These are phyloP conservation scores for Leccinum longicurvipes DNA, from an alignment of 768 basidiomycete genomes.

Conservation along the genomic window DNA sequence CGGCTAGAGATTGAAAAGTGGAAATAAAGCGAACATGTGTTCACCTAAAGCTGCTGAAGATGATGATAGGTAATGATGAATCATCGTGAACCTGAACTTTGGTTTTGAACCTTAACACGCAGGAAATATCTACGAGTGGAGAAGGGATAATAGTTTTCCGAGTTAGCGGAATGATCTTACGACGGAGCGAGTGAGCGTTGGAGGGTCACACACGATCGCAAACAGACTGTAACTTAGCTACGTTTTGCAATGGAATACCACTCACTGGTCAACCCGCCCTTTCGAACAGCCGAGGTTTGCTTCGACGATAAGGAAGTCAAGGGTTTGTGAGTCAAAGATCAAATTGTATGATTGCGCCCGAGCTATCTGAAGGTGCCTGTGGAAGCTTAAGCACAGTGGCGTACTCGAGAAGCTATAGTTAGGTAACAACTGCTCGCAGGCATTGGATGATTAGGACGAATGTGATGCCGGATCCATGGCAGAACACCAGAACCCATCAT, in stretches of 20 bases:
- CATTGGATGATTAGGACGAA: no score
- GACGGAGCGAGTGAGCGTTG: neutral
- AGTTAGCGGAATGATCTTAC: neutral
- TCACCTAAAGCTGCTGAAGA: slow-evolving; percentile 12
- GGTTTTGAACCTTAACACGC: neutral
- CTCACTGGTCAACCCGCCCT: no score
- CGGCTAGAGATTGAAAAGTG: slow-evolving; percentile 8
- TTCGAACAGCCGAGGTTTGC: neutral
- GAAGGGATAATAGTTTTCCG: neutral
- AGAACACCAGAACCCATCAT: neutral
- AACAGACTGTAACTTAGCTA: no score
- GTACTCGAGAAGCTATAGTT: no score
- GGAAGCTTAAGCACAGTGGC: no score
- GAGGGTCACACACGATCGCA: neutral
- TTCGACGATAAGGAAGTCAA: neutral
- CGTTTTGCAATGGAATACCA: no score
- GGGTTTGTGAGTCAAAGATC: neutral
- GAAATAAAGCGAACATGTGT: slow-evolving; percentile 5
- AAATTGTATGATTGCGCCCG: neutral
- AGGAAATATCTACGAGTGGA: neutral
- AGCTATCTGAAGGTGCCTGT: no score
- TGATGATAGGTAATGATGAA: slow-evolving; percentile 8
- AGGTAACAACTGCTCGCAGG: neutral
- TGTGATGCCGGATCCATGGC: neutral
- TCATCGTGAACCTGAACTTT: neutral